Evolutionary conservation across 2,329 filamentous ascomycete genomes (phyloP), one percentile per base, ranked within the genome.

Genomic region (Drechmeria coniospora): DNA sequence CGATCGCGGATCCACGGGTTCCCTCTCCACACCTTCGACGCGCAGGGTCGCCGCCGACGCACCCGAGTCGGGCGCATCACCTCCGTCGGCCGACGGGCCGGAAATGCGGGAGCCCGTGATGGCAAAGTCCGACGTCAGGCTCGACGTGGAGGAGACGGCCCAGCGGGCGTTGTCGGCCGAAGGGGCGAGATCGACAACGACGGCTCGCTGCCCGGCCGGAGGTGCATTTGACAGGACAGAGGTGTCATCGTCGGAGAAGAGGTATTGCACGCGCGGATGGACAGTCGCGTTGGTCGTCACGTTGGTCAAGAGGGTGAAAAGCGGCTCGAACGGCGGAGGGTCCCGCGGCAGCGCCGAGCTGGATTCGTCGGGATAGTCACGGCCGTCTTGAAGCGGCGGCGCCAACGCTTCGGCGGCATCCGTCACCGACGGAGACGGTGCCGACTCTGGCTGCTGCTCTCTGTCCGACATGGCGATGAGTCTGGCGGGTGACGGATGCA

Each of bases 211-310:
- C 4, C 15, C 32, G 29, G 47, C 69, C 52, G 51, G 74, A 2
- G 79, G 74, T 21, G 72, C 65, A 14, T 29, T 19, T 1, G 79
- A 79, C 21, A 92, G 61, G 24, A 79, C 59, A 25, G 86, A 79
- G 2, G 74, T 69, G 46, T 94, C 84, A 53, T 95, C 90, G 51
- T 95, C 86, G 41, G 72, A 71, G 58, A 98, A 95, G 45, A 95
- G 68, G 57, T 95, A 95, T 56, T 87, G 83, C 2, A 93, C 74
- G 29, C 71, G 74, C 2, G 87, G 90, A 49, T 95, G 86, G 43
- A 82, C 66, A 35, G 82, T 79, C 25, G 80, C 70, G 41, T 72
- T 67, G 7, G 70, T 75, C n/a, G 71, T 67, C 8, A 66, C 56
- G 50, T 93, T 84, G 45, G 81, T 74, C 37, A 95, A 64, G 23